Evolutionary conservation across 2,329 filamentous ascomycete species (phyloP), one percentile per base, ranked within the genome.

Genomic region (Alternaria ethzedia): DNA sequence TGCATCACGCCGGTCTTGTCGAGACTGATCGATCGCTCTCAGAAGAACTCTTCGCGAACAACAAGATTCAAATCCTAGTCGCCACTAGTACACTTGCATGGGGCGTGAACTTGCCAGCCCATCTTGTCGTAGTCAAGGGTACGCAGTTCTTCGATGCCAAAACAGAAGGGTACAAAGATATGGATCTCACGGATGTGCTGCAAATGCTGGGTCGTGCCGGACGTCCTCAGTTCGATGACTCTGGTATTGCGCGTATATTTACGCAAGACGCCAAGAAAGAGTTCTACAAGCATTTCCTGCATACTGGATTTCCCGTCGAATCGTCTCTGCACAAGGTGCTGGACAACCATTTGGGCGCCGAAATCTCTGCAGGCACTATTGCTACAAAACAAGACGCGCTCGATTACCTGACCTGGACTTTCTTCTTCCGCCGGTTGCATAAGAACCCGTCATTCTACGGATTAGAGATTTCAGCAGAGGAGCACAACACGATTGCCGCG

Each of bases 361-460:
- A 99, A 82, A 90, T 98, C 6, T 97, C 94, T 1, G 93, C 96
- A 1, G 94, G 93, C 70, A 99, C 96, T 0, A 92, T 99, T 54
- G 85, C 91, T 30, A 97, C 94, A 9, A 97, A 97, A 80, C 96
- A 99, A 81, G 96, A 99, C 81, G 96, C 96, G 1, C 86, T 99
- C 5, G 96, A 99, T 80, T 99, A 99, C 77, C 83, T 99, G 57
- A 99, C 96, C 0, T 99, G 96, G 96, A 99, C 96, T 1, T 99
- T 99, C 84, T 99, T 99, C 87, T 99, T 99, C 86, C 89, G 96
- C 3, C 87, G 96, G 11, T 83, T 99, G 43, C 96, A 99, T 84
- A 99, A 99, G 85, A 99, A 99, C 73, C 96, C 96, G 2, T 97
- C 94, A 0, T 99, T 97, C 82, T 99, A 99, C 72, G 96, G 96